Evolutionary conservation across 805 yeast genomes (phyloP).

Genomic region (Wickerhamiella vanderwaltii): DNA sequence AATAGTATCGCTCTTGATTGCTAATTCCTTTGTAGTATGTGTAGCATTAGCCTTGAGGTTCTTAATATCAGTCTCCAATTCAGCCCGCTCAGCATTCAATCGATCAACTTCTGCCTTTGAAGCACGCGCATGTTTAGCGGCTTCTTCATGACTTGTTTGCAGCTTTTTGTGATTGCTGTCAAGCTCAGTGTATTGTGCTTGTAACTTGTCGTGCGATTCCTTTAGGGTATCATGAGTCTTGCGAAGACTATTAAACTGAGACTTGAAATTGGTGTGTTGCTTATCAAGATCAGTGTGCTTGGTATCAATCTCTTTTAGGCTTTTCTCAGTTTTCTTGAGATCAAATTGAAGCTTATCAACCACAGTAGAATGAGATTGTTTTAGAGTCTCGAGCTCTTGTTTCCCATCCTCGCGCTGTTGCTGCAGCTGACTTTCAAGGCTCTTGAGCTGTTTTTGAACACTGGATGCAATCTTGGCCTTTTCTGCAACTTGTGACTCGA

Average conservation of each 20-base stretch:
- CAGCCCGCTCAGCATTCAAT: background rate
- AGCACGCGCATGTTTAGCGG: constrained; percentile 2
- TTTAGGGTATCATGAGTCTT: background rate
- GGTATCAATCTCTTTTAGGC: background rate
- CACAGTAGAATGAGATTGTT: background rate
- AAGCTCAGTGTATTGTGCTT: constrained; percentile 7
- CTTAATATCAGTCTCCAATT: constrained; percentile 6
- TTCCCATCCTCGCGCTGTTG: background rate
- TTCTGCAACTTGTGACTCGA: constrained; percentile 2
- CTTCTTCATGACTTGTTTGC: constrained; percentile 7
- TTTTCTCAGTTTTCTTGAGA: constrained; percentile 11
- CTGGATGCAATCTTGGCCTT: constrained; percentile 1
- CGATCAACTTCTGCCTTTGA: constrained; percentile 9
- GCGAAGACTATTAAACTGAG: background rate
- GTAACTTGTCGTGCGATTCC: background rate
- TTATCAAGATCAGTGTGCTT: background rate
- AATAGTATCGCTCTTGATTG: background rate
- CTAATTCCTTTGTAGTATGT: background rate
- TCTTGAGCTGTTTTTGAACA: constrained; percentile 9
- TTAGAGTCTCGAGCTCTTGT: background rate
- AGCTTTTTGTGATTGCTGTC: constrained; percentile 13
- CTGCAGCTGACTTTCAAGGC: background rate
- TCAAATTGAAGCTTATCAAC: constrained; percentile 4
- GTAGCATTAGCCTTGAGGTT: background rate
- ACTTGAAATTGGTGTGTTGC: background rate